Conservation (phyloP, 306 rosid genomes). For the Mimosa bimucronata region DNA sequence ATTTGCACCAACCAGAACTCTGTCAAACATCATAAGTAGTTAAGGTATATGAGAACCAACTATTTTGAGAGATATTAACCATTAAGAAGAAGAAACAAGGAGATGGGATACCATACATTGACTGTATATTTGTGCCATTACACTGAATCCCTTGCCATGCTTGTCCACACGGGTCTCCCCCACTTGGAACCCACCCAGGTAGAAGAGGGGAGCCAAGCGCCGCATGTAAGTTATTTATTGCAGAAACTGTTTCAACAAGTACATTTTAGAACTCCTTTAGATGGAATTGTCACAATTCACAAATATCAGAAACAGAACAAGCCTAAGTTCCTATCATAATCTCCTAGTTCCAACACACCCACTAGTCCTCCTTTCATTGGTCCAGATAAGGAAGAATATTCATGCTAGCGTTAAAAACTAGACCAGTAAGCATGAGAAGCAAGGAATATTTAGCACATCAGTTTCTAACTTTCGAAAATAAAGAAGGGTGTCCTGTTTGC, state of each 20-base stretch:
- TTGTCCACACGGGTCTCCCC: slow-evolving; percentile 96
- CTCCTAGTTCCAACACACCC: slow-evolving; percentile 14
- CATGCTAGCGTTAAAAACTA: slow-evolving; percentile 12
- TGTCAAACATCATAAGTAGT: slow-evolving; percentile 47
- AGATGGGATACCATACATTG: slow-evolving; percentile 58
- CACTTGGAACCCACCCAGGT: slow-evolving; percentile 86
- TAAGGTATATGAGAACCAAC: slow-evolving; percentile 30
- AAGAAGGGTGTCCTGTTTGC: slow-evolving; percentile 22
- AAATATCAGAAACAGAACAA: not conserved
- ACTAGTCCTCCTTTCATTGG: slow-evolving; percentile 10
- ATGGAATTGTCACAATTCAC: slow-evolving; percentile 9
- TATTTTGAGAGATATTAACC: slow-evolving; percentile 18
- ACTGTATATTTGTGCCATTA: slow-evolving; percentile 60
- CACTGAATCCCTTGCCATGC: slow-evolving; percentile 94
- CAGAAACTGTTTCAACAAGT: slow-evolving; percentile 76
- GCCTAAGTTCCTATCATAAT: not conserved
- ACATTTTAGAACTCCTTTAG: slow-evolving; percentile 37
- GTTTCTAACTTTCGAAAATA: too few relatives aligned
- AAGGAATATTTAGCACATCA: not conserved
- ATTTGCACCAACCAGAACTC: slow-evolving; percentile 82
- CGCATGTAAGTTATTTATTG: slow-evolving; percentile 72
- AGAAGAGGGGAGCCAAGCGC: slow-evolving; percentile 76
- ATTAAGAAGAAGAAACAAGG: slow-evolving; percentile 30
- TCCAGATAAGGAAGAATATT: slow-evolving; percentile 9
- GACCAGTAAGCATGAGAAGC: not conserved